Base-by-base conservation (phyloP, 768 basidiomycete species). In the Infundibulicybe gibba region DNA sequence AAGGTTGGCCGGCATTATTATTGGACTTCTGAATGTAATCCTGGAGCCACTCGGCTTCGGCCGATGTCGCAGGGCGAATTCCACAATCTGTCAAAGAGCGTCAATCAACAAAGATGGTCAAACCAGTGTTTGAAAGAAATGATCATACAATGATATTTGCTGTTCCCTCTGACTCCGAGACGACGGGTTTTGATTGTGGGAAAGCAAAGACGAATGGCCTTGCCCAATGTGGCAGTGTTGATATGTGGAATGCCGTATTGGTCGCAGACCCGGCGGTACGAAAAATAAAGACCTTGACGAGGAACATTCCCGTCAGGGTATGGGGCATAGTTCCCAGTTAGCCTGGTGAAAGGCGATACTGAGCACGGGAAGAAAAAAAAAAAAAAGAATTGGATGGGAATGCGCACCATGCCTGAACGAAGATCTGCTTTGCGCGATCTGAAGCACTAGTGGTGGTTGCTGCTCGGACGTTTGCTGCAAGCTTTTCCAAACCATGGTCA, bases 121-220 rank as follows among this genome's bases (percentile, higher is more conserved):
- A 55, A 50, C 48, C 55, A 65, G 62, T 61, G 66, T 47, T 45
- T 50, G 58, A 57, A 61, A 57, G 54, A 74, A 51, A 49, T 41
- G 55, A 60, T 53, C 85, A 54, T 54, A 92, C 90, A 95, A 68
- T 94, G 92, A 69, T 95, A 95, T 77, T 94, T 94, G 72, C 89
- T 91, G 73, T 95, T 94, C 43, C 93, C 93, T 67, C 94, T 74
- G 49, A 91, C 91, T 49, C 94, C 94, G 49, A 97, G 68, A 49
- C 94, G 86, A 55, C 94, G 77, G 43, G 94, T 95, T 79, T 93
- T 94, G 77, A 97, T 94, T 52, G 87, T 90, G 41, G 90, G 90
- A 70, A 93, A 97, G 64, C 91, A 94, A 45, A 90, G 79, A 52
- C 92, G 79, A 60, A 97, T 93, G 40, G 93, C 92, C 67, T 97